These are phyloP conservation scores for Fusarium sp. DNA, from an alignment of 2,329 filamentous ascomycete species.

Conservation along the genomic window DNA sequence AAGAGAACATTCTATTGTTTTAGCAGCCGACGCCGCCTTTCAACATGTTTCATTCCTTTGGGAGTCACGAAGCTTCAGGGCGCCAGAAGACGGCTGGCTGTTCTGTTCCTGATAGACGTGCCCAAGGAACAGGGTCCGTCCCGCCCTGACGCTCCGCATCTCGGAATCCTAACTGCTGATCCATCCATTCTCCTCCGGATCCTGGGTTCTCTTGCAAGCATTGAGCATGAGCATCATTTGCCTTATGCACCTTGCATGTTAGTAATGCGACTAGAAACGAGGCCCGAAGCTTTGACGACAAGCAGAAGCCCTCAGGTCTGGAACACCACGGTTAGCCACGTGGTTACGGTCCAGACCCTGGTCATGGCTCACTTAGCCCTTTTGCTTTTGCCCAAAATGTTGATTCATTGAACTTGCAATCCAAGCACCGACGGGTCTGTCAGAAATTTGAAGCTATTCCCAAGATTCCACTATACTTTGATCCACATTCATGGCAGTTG, in stretches of 20 bases:
- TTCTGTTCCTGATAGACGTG: background rate
- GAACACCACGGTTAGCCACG: conserved; percentile 19
- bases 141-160: background rate
- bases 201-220: background rate
- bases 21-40: background rate
- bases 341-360: conserved; percentile 6
- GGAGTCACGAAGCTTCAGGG: background rate
- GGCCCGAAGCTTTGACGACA: background rate
- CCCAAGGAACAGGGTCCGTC: background rate
- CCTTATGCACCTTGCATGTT: background rate
- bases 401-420: background rate
- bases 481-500: background rate
- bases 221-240: background rate
- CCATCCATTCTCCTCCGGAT: background rate
- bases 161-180: background rate
- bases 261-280: background rate
- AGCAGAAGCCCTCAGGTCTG: background rate
- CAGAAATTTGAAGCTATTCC: background rate
- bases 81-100: background rate
- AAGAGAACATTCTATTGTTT: background rate
- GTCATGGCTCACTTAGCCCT: background rate
- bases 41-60: background rate
- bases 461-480: background rate
- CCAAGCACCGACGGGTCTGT: background rate
- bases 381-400: background rate